Evolutionary conservation across 441 rosid genomes (phyloP), one percentile per base, ranked within the genome.

Genomic region (Erodium trifolium): DNA sequence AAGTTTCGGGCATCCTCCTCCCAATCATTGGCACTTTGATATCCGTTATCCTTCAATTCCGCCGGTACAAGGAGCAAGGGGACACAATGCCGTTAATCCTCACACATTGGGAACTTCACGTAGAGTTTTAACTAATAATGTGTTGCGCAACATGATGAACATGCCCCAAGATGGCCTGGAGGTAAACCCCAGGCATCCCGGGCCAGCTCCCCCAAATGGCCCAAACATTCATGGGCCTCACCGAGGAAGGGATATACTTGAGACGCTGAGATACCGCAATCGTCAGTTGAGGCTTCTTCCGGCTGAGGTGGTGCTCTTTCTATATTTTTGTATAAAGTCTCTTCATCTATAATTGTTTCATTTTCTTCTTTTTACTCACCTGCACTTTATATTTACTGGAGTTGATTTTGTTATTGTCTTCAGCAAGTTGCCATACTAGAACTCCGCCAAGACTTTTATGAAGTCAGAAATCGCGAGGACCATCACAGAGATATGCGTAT

Each of bases 401-500:
- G 69, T 10, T n/a, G 51, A 13, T 45, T 51, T 31, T 66, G 29
- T 74, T 71, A 55, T 34, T 72, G 65, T 69, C 70, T 80, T 69
- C 68, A 92, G 98, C 96, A 88, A 62, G 80, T 82, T 76, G 90
- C 91, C 14, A 9, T 83, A 35, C 80, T 87, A 16, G 87, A 81
- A 74, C 73, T 80, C 45, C 83, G 84, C 27, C 27, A 23, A 37
- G 85, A 79, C 71, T 80, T 72, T 69, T 83, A 83, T 72, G 82
- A 81, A 70, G 84, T 72, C 23, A 86, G 78, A 51, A 79, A 77
- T 76, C 69, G 78, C 59, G 68, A 78, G n/a, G 98, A 88, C 71
- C 84, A 81, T 83, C 95, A 92, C 75, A 82, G 86, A 73, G 98
- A 84, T 69, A 86, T 92, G 98, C 98, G 98, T 57, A 75, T 92